Base-by-base conservation (phyloP, 2,329 filamentous ascomycete genomes). In the Cordyceps tenuipes region DNA sequence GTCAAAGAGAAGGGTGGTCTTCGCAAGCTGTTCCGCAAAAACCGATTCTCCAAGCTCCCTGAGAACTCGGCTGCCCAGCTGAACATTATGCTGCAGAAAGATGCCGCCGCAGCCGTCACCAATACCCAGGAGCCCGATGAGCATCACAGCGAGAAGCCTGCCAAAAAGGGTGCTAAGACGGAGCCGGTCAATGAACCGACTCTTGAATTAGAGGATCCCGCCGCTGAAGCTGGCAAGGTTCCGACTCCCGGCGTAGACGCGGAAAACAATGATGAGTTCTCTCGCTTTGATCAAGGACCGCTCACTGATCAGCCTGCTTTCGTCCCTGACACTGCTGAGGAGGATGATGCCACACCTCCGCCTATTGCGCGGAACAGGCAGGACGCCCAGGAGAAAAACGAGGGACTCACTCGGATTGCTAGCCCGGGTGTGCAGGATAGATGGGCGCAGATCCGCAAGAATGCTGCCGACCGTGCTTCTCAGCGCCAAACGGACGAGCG, bases 381-480 rank as follows among this genome's bases (percentile, higher is more conserved):
- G 23, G 34, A 55, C n/a, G 34, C 10, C 13, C 46, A 31, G 5
- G 36, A 43, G 2, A 36, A 41, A 23, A 48, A 21, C 17, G 39
- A 41, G 5, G 59, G 54, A 64, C 71, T 69, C 63, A 72, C 63
- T 61, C 70, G 66, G 56, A 72, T 63, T 57, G 69, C 71, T 26
- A 59, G 71, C 52, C 70, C 71, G 21, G 68, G 72, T 43, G 72
- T 75, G 2, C 73, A 88, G 64, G 92, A 97, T 70, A 86, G 93
- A 59, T 99, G 94, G 94, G 93, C 93, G 0, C 91, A 96, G 73
- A 97, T 97, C 66, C 85, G 92, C 65, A 93, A 92, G 79, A 97
- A 97, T 68, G 94, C 94, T 12, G 91, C 91, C 3, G 88, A 94
- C 63, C 83, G 91, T 62, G 89, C 89, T 41, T 79, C 83, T 7